These are phyloP conservation scores for Dacryopinax spathularia DNA, from an alignment of 768 basidiomycete genomes.

Conservation along the genomic window DNA sequence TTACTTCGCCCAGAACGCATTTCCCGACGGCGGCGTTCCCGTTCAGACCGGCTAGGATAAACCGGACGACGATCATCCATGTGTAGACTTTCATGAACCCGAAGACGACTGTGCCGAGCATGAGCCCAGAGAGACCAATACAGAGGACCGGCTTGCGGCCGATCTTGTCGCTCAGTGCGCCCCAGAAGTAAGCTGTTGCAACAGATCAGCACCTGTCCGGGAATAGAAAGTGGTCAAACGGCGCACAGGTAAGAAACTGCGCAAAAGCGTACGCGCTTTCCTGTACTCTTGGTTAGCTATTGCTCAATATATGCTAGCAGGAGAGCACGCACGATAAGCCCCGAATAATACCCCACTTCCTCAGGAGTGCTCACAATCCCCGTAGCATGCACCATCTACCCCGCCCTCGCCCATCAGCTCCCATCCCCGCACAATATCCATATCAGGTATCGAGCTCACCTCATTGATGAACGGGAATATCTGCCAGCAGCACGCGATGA, in stretches of 20 bases:
- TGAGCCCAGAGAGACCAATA: constrained; percentile 20
- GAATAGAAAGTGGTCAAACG: not conserved
- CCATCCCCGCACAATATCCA: not conserved
- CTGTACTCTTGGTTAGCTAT: constrained; percentile 5
- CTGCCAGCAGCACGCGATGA: not conserved
- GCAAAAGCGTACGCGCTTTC: constrained; percentile 24
- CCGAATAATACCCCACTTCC: constrained; percentile 24
- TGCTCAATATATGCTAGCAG: too few relatives aligned
- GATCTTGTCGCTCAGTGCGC: constrained; percentile 16
- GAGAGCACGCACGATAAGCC: constrained; percentile 19
- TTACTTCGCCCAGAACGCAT: constrained; percentile 10
- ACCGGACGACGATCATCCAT: constrained; percentile 10
- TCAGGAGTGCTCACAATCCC: constrained; percentile 11
- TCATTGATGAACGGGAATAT: constrained; percentile 29
- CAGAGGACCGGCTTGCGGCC: constrained; percentile 25
- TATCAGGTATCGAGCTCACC: constrained; percentile 20
- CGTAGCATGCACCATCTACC: not conserved
- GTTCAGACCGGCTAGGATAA: constrained; percentile 7
- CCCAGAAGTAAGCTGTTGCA: constrained; percentile 8
- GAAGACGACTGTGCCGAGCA: constrained; percentile 15
- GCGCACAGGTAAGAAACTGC: constrained; percentile 19
- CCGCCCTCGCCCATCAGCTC: constrained; percentile 3
- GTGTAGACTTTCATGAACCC: constrained; percentile 8
- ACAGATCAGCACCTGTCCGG: too few relatives aligned
- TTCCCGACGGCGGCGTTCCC: constrained; percentile 9